Conservation (phyloP, 2,329 filamentous ascomycete species). For the Trichophyton verrucosum region DNA sequence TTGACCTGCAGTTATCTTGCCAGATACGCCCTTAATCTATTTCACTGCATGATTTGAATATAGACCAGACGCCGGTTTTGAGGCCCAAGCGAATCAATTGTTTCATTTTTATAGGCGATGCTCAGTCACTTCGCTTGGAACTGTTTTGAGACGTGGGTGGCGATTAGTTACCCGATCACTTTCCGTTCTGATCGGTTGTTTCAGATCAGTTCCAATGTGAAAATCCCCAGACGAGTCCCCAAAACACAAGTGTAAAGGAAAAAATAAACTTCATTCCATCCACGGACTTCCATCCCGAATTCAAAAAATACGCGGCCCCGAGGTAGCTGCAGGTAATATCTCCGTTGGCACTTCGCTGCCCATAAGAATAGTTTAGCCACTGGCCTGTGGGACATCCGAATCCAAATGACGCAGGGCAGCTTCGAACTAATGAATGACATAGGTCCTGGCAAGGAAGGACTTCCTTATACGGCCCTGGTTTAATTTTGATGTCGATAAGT, state of each 20-base stretch:
- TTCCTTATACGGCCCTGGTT: slow-evolving; percentile 87
- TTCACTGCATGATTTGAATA: not conserved
- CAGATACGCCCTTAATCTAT: not conserved
- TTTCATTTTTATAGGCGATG: not conserved
- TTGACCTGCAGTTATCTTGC: not conserved
- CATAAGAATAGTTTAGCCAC: slow-evolving; percentile 42
- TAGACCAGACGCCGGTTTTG: not conserved
- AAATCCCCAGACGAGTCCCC: slow-evolving; percentile 13
- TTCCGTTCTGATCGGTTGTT: not conserved
- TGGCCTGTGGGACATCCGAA: slow-evolving; percentile 59
- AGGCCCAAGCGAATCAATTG: not conserved
- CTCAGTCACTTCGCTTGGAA: not conserved
- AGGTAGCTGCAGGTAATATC: slow-evolving; percentile 49
- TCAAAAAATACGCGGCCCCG: slow-evolving; percentile 44
- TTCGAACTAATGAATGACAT: slow-evolving; percentile 75
- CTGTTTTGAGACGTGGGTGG: not conserved
- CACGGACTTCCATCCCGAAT: slow-evolving; percentile 20
- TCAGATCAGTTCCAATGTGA: not conserved
- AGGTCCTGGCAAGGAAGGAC: slow-evolving; percentile 76
- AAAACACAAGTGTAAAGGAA: slow-evolving; percentile 8
- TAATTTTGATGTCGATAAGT: slow-evolving; percentile 57
- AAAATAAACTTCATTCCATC: slow-evolving; percentile 1
- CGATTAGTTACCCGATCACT: not conserved
- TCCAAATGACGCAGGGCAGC: slow-evolving; percentile 62
- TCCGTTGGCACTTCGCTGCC: slow-evolving; percentile 26